These are phyloP conservation scores for Aureobasidium sp. DNA, from an alignment of 2,329 filamentous ascomycete genomes.

Conservation along the genomic window DNA sequence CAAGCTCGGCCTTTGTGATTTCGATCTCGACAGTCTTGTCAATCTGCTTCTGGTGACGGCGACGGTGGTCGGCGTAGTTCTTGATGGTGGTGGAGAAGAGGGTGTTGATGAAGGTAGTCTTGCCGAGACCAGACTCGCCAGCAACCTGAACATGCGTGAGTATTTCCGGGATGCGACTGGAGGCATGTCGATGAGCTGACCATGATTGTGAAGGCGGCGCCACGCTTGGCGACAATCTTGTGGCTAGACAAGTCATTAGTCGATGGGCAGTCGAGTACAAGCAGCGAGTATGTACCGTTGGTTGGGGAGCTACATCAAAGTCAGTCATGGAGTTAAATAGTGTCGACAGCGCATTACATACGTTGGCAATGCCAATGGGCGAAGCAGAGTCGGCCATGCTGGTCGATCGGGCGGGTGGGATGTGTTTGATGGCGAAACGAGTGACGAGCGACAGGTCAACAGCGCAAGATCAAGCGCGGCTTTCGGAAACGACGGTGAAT, in stretches of 20 bases:
- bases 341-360: conserved; percentile 37
- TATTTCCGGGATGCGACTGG: background rate
- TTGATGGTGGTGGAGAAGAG: conserved; percentile 99
- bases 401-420: conserved; percentile 15
- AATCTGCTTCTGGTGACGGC: conserved; percentile 97
- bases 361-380: conserved; percentile 69
- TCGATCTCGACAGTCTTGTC: conserved; percentile 99
- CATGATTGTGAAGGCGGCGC: conserved; percentile 99
- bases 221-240: conserved; percentile 73
- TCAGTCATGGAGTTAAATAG: conserved; percentile 28
- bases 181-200: conserved; percentile 44
- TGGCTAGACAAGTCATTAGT: conserved; percentile 44
- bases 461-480: background rate
- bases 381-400: conserved; percentile 58
- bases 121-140: conserved; percentile 95
- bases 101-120: conserved; percentile 99
- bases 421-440: background rate
- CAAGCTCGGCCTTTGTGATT: conserved; percentile 98
- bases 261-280: conserved; percentile 22
- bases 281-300: conserved; percentile 48
- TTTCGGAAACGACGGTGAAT: background rate
- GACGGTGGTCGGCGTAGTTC: conserved; percentile 99
- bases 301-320: conserved; percentile 54
- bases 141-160: conserved; percentile 61
- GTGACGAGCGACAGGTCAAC: background rate